Base-by-base conservation (phyloP, 2,329 filamentous ascomycete genomes). In the Neofusicoccum laricinum region DNA sequence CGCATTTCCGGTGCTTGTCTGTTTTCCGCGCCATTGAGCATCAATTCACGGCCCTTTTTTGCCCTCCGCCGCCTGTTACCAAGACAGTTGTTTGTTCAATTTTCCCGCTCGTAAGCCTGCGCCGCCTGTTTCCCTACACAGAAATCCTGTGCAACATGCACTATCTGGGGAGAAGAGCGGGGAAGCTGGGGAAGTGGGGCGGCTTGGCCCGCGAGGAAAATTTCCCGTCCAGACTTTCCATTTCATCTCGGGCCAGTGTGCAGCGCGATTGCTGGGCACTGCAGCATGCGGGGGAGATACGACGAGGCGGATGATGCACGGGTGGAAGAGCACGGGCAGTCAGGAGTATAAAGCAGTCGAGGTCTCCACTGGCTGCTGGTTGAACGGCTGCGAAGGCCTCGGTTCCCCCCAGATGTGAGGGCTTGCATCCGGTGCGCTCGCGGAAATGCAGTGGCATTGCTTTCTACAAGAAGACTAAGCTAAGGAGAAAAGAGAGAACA, bases 151-250 rank as follows among this genome's bases (percentile, higher is more conserved):
- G 6, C 17, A 14, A n/a, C 25, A 32, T 30, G 21, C 25, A n/a
- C 4, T 14, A 21, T 10, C 25, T 57, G 21, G 48, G 48, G 36
- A 32, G 25, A 43, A 57, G 53, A 45, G 53, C 53, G 53, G 53
- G 53, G 53, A 57, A 57, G 38, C 53, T 25, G 53, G 53, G 51
- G 51, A 57, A 17, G 53, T 34, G 53, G 53, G 53, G 36, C 36
- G 50, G 19, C 21, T 41, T 43, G 40, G 38, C 19, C 36, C 21
- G 10, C 14, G 21, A 3, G 7, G 21, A 57, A 48, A 43, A 38
- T 57, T 57, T 57, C 38, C 53, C 53, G 53, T 57, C 53, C 36
- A 57, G 15, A 38, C 1, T 49, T n/a, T 34, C 4, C 14, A 8
- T 12, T 49, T 32, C 46, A 11, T 15, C 14, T 41, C 38, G 34